Evolutionary conservation across 768 basidiomycete species (phyloP).

Genomic region (Mycena sanguinolenta): DNA sequence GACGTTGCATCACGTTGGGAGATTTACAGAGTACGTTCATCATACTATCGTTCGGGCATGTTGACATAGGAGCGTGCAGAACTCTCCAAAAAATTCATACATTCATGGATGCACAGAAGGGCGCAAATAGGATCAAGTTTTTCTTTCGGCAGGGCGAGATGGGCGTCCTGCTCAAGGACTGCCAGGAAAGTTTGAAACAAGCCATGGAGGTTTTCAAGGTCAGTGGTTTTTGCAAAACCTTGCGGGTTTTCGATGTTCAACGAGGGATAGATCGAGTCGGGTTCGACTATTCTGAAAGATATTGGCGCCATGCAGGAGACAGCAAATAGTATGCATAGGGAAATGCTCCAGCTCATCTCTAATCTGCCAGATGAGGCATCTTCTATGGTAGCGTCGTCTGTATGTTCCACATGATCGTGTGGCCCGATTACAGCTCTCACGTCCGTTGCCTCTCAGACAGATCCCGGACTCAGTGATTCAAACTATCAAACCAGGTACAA

Average conservation of each 20-base stretch:
- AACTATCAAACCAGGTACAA: background rate
- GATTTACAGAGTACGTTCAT: background rate
- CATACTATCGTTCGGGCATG: too few species aligned
- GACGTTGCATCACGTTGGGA: background rate
- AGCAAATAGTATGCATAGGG: background rate
- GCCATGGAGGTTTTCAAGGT: background rate
- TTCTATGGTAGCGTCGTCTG: background rate
- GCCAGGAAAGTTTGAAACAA: background rate
- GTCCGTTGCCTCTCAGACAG: background rate
- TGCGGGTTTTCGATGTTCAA: background rate
- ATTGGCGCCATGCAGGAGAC: background rate
- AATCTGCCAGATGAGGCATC: background rate
- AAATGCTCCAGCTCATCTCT: background rate
- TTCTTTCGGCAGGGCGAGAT: conserved; percentile 6
- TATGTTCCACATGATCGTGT: background rate
- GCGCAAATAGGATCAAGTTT: background rate
- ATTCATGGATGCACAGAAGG: background rate
- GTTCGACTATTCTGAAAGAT: background rate
- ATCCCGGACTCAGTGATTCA: background rate
- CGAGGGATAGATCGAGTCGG: background rate
- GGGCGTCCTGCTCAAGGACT: background rate
- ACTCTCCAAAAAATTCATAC: background rate
- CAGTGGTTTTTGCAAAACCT: too few species aligned
- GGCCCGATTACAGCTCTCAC: too few species aligned
- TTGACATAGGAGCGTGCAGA: background rate